Evolutionary conservation across 164 flowering plant species (phyloP).

Genomic region (Warburgia ugandensis): DNA sequence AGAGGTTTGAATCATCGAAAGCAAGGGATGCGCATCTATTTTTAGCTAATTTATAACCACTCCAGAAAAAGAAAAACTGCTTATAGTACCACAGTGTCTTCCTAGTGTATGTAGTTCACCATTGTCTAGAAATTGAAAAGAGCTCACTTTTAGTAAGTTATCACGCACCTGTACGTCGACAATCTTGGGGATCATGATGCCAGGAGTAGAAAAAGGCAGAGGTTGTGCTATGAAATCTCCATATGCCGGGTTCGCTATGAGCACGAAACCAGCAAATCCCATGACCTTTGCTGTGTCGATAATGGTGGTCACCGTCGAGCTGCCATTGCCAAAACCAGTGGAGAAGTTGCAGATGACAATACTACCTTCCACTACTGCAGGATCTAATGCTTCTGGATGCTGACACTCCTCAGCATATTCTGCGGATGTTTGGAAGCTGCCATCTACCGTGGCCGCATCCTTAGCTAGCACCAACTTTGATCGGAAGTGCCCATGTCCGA

Average conservation of each 20-base stretch:
- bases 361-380: conserved; percentile 45
- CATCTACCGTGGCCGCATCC: conserved; percentile 55
- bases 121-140: background rate
- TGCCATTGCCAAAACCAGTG: conserved; percentile 57
- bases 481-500: conserved; percentile 33
- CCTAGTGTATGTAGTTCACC: too few relatives aligned
- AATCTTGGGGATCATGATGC: conserved; percentile 66
- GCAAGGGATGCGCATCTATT: too few relatives aligned
- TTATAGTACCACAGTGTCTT: too few relatives aligned
- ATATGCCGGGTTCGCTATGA: conserved; percentile 63
- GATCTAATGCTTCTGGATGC: conserved; percentile 65
- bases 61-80: too few relatives aligned
- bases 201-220: conserved; percentile 62
- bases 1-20: too few relatives aligned
- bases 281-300: conserved; percentile 49
- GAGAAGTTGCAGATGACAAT: conserved; percentile 81
- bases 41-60: too few relatives aligned
- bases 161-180: conserved; percentile 47
- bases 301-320: conserved; percentile 52
- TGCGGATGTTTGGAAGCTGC: conserved; percentile 47
- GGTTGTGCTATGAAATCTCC: conserved; percentile 79
- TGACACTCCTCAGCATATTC: conserved; percentile 78
- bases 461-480: conserved; percentile 68
- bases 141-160: too few relatives aligned
- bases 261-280: conserved; percentile 56